Evolutionary conservation across 179 eudicot genomes (phyloP), one percentile per base, ranked within the genome.

Genomic region (Actinidia chinensis): DNA sequence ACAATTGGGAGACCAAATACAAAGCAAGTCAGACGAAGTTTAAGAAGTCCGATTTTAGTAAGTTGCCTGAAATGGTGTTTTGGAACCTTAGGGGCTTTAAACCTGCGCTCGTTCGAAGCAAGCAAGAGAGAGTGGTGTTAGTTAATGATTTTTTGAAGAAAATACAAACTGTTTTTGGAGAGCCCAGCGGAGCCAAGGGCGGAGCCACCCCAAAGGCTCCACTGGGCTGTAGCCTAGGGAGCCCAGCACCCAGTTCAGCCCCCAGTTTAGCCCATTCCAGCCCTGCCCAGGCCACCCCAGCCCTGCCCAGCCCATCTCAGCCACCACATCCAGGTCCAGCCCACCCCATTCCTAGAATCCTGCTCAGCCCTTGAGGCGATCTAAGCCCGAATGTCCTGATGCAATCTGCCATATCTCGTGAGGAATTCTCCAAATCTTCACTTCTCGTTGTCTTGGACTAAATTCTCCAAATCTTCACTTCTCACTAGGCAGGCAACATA

Each of bases 1-100:
- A 76, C 36, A 11, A 66, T 76, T 76, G 72, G 79, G 72, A 76
- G 46, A 76, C 79, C 5, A 65, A 76, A 25, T 76, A 76, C 11
- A 70, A 51, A 51, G 79, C 40, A 12, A 76, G 66, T 3, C 10
- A 18, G 73, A 52, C n/a, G 13, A 67, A 66, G 40, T 76, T 65
- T 52, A 18, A 36, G 73, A 68, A 67, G 47, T 58, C 33, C 9
- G 67, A 54, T 13, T 52, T 8, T n/a, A 28, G n/a, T 3, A 59
- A 40, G 51, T 48, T 67, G 13, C 71, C 71, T 71, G 73, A 76
- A 7, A 33, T 66, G 11, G 79, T 76, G 64, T 67, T 76, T 36
- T 76, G 79, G 79, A 66, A 76, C 33, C 50, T 76, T 18, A 42
- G 50, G 20, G 58, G 20, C 23, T 76, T 73, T 23, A 48, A 36